A percentile compares a stretch with the other conserved stretches of the same genome.
Evolutionary conservation across 2,329 filamentous ascomycete species (phyloP).

Genomic region (Aspergillus sclerotialis): DNA sequence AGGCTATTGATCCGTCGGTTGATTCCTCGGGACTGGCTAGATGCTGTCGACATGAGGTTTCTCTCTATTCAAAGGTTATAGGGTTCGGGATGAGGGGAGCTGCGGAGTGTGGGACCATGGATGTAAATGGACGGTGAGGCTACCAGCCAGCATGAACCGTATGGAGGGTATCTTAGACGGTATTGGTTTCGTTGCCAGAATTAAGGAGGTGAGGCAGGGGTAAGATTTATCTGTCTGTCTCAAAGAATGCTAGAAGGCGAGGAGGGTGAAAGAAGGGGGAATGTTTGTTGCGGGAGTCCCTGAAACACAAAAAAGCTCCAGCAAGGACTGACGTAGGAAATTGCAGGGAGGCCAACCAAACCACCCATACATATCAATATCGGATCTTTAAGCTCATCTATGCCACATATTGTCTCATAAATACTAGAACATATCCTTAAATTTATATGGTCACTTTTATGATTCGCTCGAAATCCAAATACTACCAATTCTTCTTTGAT

Average conservation of each 20-base stretch:
- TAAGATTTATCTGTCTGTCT: too few species aligned
- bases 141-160: conserved; percentile 15
- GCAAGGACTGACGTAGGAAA: conserved; percentile 14
- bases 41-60: conserved; percentile 41
- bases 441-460: too few species aligned
- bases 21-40: conserved; percentile 38
- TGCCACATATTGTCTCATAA: too few species aligned
- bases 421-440: too few species aligned
- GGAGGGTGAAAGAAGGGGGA: conserved; percentile 11
- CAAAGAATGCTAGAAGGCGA: background rate
- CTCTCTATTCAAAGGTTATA: conserved; percentile 17
- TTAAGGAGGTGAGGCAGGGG: background rate
- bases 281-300: conserved; percentile 10
- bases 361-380: too few species aligned
- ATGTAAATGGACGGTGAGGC: conserved; percentile 17
- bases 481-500: too few species aligned
- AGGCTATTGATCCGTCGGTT: conserved; percentile 42
- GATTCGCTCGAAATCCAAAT: too few species aligned
- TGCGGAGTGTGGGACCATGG: conserved; percentile 28
- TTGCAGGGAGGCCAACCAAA: too few species aligned
- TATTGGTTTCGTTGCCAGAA: background rate
- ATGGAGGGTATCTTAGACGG: conserved; percentile 3
- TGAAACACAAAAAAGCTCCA: conserved; percentile 17
- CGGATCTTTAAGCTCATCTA: too few species aligned
- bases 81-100: conserved; percentile 15